Base-by-base conservation (phyloP, 129 eudicot species). In the Tanacetum coccineum region DNA sequence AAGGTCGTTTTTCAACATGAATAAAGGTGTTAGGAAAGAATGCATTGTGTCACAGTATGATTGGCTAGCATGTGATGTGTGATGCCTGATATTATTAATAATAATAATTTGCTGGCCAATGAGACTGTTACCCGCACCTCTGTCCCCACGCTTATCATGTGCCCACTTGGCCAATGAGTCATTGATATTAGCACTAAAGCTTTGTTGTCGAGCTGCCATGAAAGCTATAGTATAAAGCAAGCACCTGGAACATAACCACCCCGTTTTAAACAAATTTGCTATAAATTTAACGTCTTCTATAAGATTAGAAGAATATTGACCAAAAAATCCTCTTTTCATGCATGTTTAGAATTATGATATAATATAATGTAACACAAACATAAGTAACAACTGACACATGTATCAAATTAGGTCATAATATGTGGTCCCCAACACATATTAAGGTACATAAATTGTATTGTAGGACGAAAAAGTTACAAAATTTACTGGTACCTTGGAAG, bases 171-270 rank as follows among this genome's bases (percentile, higher is more conserved):
- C n/a, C n/a, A n/a, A n/a, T n/a, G n/a, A n/a, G n/a, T n/a, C n/a
- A n/a, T n/a, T n/a, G n/a, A n/a, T 30, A 10, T 47, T 22, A 19
- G 18, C 19, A 46, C n/a, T 5, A 8, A 21, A n/a, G 57, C 6
- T 50, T 32, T 64, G 42, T 46, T 64, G 20, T 20, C 39, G 25
- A 20, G 36, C 54, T 22, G 25, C 57, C 57, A 64, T 64, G 57
- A 64, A 55, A 55, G 3, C 59, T 21, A 55, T n/a, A 3, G 3
- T 10, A 20, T 30, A 55, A 55, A 20, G 32, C 54, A 19, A 44
- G 32, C 69, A 21, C 56, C 69, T 45, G 8, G 42, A 36, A 46
- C 68, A 42, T 63, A 30, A 30, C 68, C 20, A 44, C 68, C 2
- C 11, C 9, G 13, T 40, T 36, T 62, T 40, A 8, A 36, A 6